Evolutionary conservation across 2,329 filamentous ascomycete species (phyloP).

Genomic region (Colletotrichum sp.): DNA sequence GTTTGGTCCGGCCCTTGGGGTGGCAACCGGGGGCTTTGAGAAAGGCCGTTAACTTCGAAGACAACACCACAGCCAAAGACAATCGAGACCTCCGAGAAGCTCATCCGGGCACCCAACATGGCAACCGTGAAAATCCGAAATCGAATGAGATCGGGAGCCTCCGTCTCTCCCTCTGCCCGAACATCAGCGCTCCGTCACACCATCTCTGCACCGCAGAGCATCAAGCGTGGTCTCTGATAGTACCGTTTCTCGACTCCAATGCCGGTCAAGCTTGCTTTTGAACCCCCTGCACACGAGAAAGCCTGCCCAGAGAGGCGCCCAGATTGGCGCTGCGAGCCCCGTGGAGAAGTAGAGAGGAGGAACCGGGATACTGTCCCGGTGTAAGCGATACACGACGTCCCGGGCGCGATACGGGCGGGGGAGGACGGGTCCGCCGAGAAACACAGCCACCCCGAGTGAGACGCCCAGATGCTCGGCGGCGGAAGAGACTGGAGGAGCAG

Average conservation of each 20-base stretch:
- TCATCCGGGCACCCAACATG: neutral
- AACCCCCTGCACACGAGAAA: neutral
- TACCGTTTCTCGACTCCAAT: neutral
- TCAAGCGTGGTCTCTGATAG: neutral
- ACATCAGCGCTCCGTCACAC: neutral
- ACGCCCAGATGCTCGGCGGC: slow-evolving; percentile 17
- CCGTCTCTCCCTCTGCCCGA: neutral
- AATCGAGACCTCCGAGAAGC: neutral
- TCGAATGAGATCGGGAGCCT: slow-evolving; percentile 5
- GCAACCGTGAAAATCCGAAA: neutral
- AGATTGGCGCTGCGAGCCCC: neutral
- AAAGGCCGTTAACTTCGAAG: neutral
- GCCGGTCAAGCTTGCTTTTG: neutral
- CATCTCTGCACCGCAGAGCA: neutral
- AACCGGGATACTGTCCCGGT: slow-evolving; percentile 6
- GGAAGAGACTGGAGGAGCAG: neutral
- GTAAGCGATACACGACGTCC: slow-evolving; percentile 4
- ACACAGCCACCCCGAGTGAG: slow-evolving; percentile 21
- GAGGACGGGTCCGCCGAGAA: slow-evolving; percentile 17
- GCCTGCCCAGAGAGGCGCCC: slow-evolving; percentile 3
- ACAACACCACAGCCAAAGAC: neutral
- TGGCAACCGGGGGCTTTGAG: neutral
- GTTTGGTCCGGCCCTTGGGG: neutral
- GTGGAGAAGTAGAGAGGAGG: neutral
- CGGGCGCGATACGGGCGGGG: slow-evolving; percentile 17